Evolutionary conservation across 2,329 filamentous ascomycete species (phyloP).

Genomic region (Escovopsis sp.): DNA sequence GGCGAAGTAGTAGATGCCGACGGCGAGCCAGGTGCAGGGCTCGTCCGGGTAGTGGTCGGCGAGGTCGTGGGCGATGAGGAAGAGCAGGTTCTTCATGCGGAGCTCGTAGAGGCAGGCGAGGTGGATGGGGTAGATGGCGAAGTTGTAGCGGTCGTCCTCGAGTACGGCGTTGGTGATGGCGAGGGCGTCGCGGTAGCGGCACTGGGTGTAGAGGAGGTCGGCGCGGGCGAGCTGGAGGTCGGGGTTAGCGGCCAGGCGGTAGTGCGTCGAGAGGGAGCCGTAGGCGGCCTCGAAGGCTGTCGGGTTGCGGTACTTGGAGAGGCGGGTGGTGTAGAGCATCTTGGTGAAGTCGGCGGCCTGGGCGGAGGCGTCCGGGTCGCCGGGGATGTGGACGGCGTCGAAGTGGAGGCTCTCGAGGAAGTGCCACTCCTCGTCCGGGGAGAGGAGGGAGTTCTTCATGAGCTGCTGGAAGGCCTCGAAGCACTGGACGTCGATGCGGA

Average conservation of each 20-base stretch:
- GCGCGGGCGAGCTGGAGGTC: conserved; percentile 83
- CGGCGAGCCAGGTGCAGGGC: conserved; percentile 82
- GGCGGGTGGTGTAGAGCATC: conserved; percentile 86
- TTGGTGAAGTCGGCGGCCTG: conserved; percentile 87
- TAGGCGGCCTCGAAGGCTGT: conserved; percentile 69
- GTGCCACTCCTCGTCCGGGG: conserved; percentile 74
- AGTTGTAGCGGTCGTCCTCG: conserved; percentile 74
- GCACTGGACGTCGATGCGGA: conserved; percentile 92
- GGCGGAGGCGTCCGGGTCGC: conserved; percentile 45
- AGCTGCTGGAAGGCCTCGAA: conserved; percentile 97
- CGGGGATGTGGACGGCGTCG: conserved; percentile 55
- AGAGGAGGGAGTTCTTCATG: conserved; percentile 90
- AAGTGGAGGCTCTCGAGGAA: conserved; percentile 86
- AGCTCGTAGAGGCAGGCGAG: conserved; percentile 85
- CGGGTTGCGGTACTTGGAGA: conserved; percentile 90
- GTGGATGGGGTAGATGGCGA: conserved; percentile 76
- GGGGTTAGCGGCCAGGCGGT: conserved; percentile 70
- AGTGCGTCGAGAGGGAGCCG: conserved; percentile 85
- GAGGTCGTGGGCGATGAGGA: conserved; percentile 81
- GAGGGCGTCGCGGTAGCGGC: conserved; percentile 77
- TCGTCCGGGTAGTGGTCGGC: conserved; percentile 85
- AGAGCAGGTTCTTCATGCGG: conserved; percentile 71
- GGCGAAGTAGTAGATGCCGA: conserved; percentile 86
- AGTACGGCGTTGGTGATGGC: conserved; percentile 73
- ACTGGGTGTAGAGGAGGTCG: conserved; percentile 86